Evolutionary conservation across 306 rosid species (phyloP).

Genomic region (Elaeagnus macrophylla): DNA sequence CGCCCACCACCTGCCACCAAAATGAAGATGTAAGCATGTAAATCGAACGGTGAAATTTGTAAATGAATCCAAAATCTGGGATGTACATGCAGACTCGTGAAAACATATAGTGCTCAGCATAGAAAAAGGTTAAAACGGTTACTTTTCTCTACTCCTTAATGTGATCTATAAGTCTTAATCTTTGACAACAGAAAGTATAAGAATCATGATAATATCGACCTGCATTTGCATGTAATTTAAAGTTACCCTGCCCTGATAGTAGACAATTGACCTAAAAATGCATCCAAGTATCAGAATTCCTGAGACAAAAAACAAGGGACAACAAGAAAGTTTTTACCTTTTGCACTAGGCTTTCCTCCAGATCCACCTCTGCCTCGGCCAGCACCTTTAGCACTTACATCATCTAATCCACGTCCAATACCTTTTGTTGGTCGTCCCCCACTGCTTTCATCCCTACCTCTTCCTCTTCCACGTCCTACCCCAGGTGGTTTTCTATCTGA

Average conservation of each 20-base stretch:
- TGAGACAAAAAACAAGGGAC: neutral
- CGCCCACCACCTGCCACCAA: constrained; percentile 12
- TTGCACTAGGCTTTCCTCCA: constrained; percentile 71
- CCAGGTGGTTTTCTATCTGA: constrained; percentile 95
- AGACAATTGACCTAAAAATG: too few species aligned
- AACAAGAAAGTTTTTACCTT: constrained; percentile 43
- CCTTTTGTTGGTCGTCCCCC: constrained; percentile 74
- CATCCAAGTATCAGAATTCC: too few species aligned
- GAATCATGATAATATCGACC: too few species aligned
- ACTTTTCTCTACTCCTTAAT: too few species aligned
- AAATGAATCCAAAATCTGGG: neutral
- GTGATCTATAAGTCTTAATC: too few species aligned
- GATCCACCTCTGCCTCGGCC: constrained; percentile 89
- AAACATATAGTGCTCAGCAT: too few species aligned
- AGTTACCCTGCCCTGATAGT: too few species aligned
- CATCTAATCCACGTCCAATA: constrained; percentile 87
- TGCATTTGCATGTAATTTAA: too few species aligned
- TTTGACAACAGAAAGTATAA: too few species aligned
- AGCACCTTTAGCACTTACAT: constrained; percentile 62
- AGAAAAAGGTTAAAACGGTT: too few species aligned
- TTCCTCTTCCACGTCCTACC: constrained; percentile 97
- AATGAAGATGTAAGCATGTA: neutral
- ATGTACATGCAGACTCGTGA: too few species aligned
- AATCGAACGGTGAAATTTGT: too few species aligned
- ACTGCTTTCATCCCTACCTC: constrained; percentile 62